Base-by-base conservation (phyloP, 2,329 filamentous ascomycete species). In the Teratosphaeria nubilosa region DNA sequence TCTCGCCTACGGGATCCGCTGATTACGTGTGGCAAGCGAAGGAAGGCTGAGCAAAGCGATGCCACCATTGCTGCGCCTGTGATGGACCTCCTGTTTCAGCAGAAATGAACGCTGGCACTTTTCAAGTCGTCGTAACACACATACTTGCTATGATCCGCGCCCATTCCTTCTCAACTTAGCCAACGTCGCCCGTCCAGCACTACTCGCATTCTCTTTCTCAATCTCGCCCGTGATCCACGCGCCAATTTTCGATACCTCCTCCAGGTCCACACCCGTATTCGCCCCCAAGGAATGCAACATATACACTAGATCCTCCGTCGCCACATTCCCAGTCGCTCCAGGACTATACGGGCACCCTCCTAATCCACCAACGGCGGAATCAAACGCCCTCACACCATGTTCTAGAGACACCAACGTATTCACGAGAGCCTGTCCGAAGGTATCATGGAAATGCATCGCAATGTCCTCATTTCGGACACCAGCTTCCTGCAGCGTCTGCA, bases 371-470 rank as follows among this genome's bases (percentile, higher is more conserved):
- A 95, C 87, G 56, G 87, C 88, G 63, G 82, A 83, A 69, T 95
- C 90, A 69, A 95, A 94, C 0, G 83, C 88, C 32, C 88, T 77
- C 48, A 95, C 82, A 0, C 90, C 90, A 64, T 88, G 83, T 69
- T 90, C 86, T 31, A 94, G 80, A 41, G 86, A 85, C 0, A 91
- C 85, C 11, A 88, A 84, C 5, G 86, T 86, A 69, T 95, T 95
- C 7, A 90, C 86, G n/a, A 92, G 77, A 1, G 89, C 90, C 75
- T 91, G 87, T 1, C 89, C 90, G 69, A 91, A 92, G 1, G 90
- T 95, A 69, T 95, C 89, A 72, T 95, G 90, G 68, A 95, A 92
- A 73, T 95, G 90, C 75, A 91, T 84, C 0, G 88, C 88, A 11
- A 95, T 74, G 66, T 88, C 86, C 65, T 85, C 83, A 57, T 80